phyloP scores from a whole-genome alignment of 805 yeast genomes.

The Pichia cabralensis region DNA sequence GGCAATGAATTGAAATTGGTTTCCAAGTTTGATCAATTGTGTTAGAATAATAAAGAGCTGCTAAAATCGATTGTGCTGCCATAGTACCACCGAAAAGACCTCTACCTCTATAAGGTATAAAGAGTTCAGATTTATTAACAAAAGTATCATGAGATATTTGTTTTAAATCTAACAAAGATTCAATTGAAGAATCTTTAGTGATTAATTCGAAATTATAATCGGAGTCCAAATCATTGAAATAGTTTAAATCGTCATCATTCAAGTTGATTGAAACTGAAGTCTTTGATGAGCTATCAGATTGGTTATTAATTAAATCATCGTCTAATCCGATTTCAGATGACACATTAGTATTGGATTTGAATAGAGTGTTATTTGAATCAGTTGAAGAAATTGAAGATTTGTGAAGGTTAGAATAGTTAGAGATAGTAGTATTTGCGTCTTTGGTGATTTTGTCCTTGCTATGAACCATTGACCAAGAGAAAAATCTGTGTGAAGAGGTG shows the following conservation, averaged over 20 bases:
- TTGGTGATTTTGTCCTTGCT: too few relatives aligned
- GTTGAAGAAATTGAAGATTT: too few relatives aligned
- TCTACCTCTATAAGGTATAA: constrained; percentile 43
- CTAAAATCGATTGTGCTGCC: constrained; percentile 55
- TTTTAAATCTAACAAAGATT: constrained; percentile 16
- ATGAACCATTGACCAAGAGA: too few relatives aligned
- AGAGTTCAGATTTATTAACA: constrained; percentile 18
- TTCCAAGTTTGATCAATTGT: constrained; percentile 25
- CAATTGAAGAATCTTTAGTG: constrained; percentile 12
- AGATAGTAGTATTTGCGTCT: too few relatives aligned
- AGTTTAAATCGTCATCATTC: background rate
- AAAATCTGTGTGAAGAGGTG: too few relatives aligned
- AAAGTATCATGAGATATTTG: constrained; percentile 15
- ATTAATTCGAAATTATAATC: too few relatives aligned
- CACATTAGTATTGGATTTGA: too few relatives aligned
- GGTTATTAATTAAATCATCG: too few relatives aligned
- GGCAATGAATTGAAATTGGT: constrained; percentile 56
- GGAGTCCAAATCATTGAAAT: too few relatives aligned
- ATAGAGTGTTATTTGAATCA: too few relatives aligned
- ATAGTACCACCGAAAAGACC: constrained; percentile 68
- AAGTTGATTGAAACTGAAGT: constrained; percentile 5
- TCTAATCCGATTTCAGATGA: too few relatives aligned
- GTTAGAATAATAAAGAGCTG: constrained; percentile 46
- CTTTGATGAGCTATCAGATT: constrained; percentile 5
- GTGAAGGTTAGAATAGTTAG: too few relatives aligned